phyloP scores from a whole-genome alignment of 495 filamentous ascomycete species.

The Hypoxylon rickii region DNA sequence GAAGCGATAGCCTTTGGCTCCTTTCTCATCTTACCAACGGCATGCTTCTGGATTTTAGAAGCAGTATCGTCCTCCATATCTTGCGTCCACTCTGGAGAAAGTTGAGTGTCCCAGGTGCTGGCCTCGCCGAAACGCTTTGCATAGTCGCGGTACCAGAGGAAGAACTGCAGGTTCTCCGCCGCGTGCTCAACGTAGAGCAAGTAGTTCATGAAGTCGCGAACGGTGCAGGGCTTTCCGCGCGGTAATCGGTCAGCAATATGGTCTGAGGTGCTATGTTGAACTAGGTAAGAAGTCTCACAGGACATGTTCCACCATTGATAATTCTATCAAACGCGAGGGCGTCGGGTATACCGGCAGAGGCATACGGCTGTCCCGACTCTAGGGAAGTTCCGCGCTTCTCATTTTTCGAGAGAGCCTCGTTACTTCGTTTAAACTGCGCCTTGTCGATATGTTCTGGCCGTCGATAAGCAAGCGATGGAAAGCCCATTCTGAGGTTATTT shows the following conservation, averaged over 20 bases:
- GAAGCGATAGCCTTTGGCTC: constrained; percentile 19
- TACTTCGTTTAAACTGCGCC: constrained; percentile 26
- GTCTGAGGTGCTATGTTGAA: background rate
- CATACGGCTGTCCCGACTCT: constrained; percentile 24
- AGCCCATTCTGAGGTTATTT: constrained; percentile 33
- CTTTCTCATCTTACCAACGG: constrained; percentile 40
- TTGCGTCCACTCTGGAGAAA: constrained; percentile 66
- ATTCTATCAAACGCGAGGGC: constrained; percentile 74
- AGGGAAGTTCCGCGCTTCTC: constrained; percentile 31
- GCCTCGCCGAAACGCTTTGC: constrained; percentile 61
- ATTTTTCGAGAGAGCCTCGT: constrained; percentile 25
- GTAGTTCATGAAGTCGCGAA: constrained; percentile 82
- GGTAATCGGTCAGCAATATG: background rate
- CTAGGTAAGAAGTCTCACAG: constrained; percentile 55
- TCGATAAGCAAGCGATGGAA: constrained; percentile 43
- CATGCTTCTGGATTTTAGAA: constrained; percentile 45
- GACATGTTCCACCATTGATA: constrained; percentile 72
- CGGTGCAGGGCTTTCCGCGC: constrained; percentile 64
- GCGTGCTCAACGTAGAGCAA: constrained; percentile 72
- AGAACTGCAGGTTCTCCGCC: constrained; percentile 82
- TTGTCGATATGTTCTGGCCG: constrained; percentile 45
- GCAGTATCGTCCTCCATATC: constrained; percentile 56
- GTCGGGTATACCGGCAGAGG: constrained; percentile 60
- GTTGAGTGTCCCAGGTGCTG: constrained; percentile 52
- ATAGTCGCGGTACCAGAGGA: constrained; percentile 74